phyloP scores from a whole-genome alignment of 768 basidiomycete species.

The Cyathus striatus region DNA sequence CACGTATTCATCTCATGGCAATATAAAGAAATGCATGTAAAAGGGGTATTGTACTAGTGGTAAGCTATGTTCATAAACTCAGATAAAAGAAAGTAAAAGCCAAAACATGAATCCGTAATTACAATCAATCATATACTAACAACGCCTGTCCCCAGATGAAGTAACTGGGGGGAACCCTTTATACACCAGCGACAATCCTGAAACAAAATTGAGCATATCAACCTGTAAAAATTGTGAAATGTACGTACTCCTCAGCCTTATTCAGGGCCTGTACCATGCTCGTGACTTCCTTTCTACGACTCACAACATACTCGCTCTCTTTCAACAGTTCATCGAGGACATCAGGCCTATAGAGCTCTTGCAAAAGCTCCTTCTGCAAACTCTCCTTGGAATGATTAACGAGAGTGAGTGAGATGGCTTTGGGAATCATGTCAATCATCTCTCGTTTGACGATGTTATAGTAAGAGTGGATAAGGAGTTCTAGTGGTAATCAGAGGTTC shows the following conservation, averaged over 20 bases:
- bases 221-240: neutral
- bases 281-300: conserved; percentile 89
- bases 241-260: conserved; percentile 90
- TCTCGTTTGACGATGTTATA: conserved; percentile 98
- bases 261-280: conserved; percentile 92
- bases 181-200: conserved; percentile 66
- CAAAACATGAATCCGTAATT: too few relatives aligned
- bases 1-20: too few relatives aligned
- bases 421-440: conserved; percentile 99
- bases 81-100: too few relatives aligned
- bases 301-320: conserved; percentile 88
- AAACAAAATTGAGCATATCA: neutral
- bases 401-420: conserved; percentile 87
- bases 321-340: conserved; percentile 93
- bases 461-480: conserved; percentile 93
- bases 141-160: neutral
- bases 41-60: too few relatives aligned
- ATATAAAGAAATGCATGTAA: too few relatives aligned
- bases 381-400: conserved; percentile 93
- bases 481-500: conserved; percentile 42
- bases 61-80: too few relatives aligned
- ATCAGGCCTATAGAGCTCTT: conserved; percentile 96
- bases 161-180: conserved; percentile 3
- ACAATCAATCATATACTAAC: too few relatives aligned
- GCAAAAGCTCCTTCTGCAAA: conserved; percentile 88